Evolutionary conservation across 441 rosid species (phyloP), one percentile per base, ranked within the genome.

Genomic region (Adansonia madagascariensis): DNA sequence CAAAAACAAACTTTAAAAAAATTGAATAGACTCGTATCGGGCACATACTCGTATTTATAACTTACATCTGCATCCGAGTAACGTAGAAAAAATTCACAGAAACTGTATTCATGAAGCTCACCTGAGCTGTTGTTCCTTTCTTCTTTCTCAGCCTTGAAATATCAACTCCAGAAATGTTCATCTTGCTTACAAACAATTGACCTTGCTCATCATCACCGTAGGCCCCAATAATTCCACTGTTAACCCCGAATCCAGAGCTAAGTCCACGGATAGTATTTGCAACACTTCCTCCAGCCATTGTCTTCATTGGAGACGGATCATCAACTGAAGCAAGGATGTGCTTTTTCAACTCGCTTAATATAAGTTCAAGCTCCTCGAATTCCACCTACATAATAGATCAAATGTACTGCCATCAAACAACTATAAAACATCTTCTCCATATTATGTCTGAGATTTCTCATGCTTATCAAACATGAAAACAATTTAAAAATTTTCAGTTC

Each of bases 241-340:
- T 62, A 68, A 95, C 80, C 50, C 98, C 97, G 44, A 95, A 93
- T 6, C 96, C 94, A 18, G 88, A 87, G 81, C 91, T 86, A 53
- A 95, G 91, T 67, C 99, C 99, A 74, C 99, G 82, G 65, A 95
- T 81, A 0, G 99, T 92, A 81, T 95, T 95, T 11, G 99, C 86
- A 11, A 95, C 98, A 74, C 99, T 95, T 22, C 99, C 99, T 7
- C 99, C 99, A 20, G 99, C 97, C 73, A 90, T 91, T 17, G 95
- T 88, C 88, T 81, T 91, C 8, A 88, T 43, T 2, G 89, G 79
- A 80, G 86, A 76, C 0, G 80, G 68, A 20, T 74, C 82, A 59
- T 83, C 84, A 65, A 82, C 85, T 47, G 86, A 82, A 62, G 82
- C 39, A 14, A 83, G 78, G 52, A 61, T 76, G 68, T 86, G 92